These are phyloP conservation scores for Fermentozyma sake DNA, from an alignment of 1,139 yeast species.

Conservation along the genomic window DNA sequence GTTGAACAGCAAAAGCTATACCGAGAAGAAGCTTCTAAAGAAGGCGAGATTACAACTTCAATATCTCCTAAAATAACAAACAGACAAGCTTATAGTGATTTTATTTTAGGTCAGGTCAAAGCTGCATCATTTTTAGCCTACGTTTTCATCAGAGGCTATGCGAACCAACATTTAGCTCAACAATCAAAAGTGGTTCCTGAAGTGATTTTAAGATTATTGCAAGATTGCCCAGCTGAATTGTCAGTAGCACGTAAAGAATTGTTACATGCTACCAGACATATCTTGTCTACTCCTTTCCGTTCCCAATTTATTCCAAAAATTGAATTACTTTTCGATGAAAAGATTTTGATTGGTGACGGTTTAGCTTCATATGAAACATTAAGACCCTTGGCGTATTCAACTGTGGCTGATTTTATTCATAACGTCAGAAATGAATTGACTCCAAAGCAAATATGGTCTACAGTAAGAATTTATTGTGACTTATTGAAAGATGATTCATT, in stretches of 20 bases:
- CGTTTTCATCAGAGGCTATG: constrained; percentile 80
- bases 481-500: constrained; percentile 78
- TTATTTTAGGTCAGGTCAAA: constrained; percentile 91
- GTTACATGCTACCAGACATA: constrained; percentile 91
- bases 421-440: constrained; percentile 84
- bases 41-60: constrained; percentile 48
- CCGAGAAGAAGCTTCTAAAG: constrained; percentile 59
- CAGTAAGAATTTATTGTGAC: constrained; percentile 78
- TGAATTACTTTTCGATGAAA: constrained; percentile 79
- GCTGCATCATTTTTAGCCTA: constrained; percentile 95
- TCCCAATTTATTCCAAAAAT: constrained; percentile 80
- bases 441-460: constrained; percentile 81
- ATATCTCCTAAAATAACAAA: constrained; percentile 67
- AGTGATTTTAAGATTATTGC: constrained; percentile 75
- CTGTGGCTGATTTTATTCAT: constrained; percentile 94
- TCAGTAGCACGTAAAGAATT: constrained; percentile 91
- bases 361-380: constrained; percentile 86
- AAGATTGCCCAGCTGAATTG: constrained; percentile 95
- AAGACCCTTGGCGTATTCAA: constrained; percentile 87
- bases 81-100: constrained; percentile 80
- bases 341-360: constrained; percentile 87
- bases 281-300: constrained; percentile 83
- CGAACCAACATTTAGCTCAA: constrained; percentile 59
- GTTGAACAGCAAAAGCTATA: constrained; percentile 47
- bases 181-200: constrained; percentile 78